Conservation (phyloP, 116 monocot genomes). For the Iris pallida region DNA sequence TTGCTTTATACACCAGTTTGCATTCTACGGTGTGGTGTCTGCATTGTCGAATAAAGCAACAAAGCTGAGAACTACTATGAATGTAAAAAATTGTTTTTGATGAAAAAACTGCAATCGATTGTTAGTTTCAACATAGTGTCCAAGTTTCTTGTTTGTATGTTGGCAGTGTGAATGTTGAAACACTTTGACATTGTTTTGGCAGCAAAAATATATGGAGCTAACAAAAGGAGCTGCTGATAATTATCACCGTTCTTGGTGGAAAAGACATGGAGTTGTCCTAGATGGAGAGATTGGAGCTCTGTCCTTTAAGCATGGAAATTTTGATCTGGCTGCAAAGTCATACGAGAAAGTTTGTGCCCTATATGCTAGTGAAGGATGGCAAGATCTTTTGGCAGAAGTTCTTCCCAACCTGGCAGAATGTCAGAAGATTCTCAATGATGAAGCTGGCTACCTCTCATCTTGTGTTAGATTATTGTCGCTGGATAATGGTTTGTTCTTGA, state of each 20-base stretch:
- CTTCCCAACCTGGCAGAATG: constrained; percentile 95
- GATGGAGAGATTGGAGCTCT: constrained; percentile 97
- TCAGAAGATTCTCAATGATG: constrained; percentile 93
- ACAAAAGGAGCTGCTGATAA: constrained; percentile 99
- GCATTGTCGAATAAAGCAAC: too few species aligned
- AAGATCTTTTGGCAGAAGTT: constrained; percentile 83
- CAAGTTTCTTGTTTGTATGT: too few species aligned
- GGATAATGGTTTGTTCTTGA: constrained; percentile 65
- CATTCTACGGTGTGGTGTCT: too few species aligned
- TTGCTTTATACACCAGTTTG: too few species aligned
- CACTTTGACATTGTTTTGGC: constrained; percentile 6
- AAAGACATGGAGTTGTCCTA: constrained; percentile 94
- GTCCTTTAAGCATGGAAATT: constrained; percentile 82
- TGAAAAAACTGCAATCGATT: too few species aligned
- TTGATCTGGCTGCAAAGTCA: constrained; percentile 92
- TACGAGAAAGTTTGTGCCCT: constrained; percentile 99
- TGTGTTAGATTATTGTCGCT: constrained; percentile 90
- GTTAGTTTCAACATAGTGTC: too few species aligned
- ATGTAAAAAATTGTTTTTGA: too few species aligned
- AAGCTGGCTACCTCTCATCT: constrained; percentile 90
- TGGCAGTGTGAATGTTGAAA: too few species aligned
- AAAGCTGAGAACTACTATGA: too few species aligned
- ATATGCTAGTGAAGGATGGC: constrained; percentile 99
- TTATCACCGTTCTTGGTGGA: constrained; percentile 98
- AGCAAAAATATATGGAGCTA: constrained; percentile 91